Evolutionary conservation across 2,329 filamentous ascomycete genomes (phyloP).

Genomic region (Cucurbitaria berberidis): DNA sequence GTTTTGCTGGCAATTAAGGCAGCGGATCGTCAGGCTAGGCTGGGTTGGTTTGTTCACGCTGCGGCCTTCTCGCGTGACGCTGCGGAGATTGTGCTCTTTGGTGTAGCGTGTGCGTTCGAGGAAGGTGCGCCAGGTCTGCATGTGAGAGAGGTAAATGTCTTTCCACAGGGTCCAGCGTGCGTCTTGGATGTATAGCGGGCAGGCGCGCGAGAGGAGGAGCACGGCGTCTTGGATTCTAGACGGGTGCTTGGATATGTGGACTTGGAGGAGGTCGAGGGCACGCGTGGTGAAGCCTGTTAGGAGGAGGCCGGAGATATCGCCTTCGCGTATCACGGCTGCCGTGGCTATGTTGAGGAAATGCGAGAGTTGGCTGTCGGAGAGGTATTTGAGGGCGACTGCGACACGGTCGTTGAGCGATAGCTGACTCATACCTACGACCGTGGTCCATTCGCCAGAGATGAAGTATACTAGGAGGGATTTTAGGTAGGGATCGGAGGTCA

Average conservation of each 20-base stretch:
- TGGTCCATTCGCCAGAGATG: slow-evolving; percentile 75
- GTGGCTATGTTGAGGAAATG: slow-evolving; percentile 61
- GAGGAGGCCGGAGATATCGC: slow-evolving; percentile 78
- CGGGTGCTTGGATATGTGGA: slow-evolving; percentile 75
- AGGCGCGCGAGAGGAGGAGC: slow-evolving; percentile 74
- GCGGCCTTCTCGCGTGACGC: slow-evolving; percentile 66
- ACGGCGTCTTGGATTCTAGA: slow-evolving; percentile 78
- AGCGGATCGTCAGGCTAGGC: slow-evolving; percentile 75
- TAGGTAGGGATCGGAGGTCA: slow-evolving; percentile 77
- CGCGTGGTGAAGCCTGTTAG: slow-evolving; percentile 77
- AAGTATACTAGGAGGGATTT: slow-evolving; percentile 81
- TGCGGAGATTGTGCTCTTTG: slow-evolving; percentile 74
- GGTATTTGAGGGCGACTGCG: slow-evolving; percentile 75
- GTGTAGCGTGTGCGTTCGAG: slow-evolving; percentile 79
- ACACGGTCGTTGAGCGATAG: slow-evolving; percentile 77
- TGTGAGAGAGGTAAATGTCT: slow-evolving; percentile 72
- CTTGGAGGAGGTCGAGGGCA: slow-evolving; percentile 75
- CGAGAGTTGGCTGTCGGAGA: slow-evolving; percentile 60
- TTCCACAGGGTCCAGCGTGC: slow-evolving; percentile 77
- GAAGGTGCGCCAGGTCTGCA: slow-evolving; percentile 74
- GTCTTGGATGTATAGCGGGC: slow-evolving; percentile 78
- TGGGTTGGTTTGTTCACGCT: slow-evolving; percentile 67
- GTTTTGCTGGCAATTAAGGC: slow-evolving; percentile 72
- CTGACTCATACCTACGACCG: slow-evolving; percentile 74
- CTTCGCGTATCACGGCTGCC: slow-evolving; percentile 64